Percentiles rank a stretch among this genome's conserved stretches.
phyloP scores from a whole-genome alignment of 257 asterid species.

The Asclepias syriaca region DNA sequence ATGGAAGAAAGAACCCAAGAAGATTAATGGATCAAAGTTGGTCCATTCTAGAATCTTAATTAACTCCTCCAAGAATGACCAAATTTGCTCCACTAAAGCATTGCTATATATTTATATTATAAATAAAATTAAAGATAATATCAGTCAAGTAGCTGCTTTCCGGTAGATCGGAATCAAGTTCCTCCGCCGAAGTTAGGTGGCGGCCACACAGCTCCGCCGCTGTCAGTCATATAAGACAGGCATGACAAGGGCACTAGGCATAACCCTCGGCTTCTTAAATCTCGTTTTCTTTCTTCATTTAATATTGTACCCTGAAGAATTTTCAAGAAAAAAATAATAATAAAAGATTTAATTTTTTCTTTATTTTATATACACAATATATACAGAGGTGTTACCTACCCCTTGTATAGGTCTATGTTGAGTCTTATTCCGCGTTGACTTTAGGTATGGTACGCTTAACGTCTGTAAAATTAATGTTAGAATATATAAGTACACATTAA shows the following conservation, averaged over 20 bases:
- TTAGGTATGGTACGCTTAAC: constrained; percentile 80
- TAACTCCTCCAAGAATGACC: constrained; percentile 53
- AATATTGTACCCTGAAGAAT: constrained; percentile 15
- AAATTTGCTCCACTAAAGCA: constrained; percentile 68
- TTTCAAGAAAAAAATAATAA: too few relatives aligned
- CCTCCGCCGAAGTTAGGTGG: constrained; percentile 59
- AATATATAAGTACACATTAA: too few relatives aligned
- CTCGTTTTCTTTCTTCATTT: constrained; percentile 46
- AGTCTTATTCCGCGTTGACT: constrained; percentile 54
- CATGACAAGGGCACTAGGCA: constrained; percentile 82
- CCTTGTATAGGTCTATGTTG: constrained; percentile 34
- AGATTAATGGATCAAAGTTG: constrained; percentile 81
- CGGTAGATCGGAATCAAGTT: constrained; percentile 7
- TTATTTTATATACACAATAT: too few relatives aligned
- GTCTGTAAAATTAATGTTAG: constrained; percentile 40
- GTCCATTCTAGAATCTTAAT: constrained; percentile 45
- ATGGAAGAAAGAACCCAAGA: not conserved
- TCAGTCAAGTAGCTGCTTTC: not conserved
- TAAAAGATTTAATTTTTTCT: too few relatives aligned
- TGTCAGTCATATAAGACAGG: constrained; percentile 58
- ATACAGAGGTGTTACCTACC: constrained; percentile 27
- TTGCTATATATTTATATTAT: not conserved
- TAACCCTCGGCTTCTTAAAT: constrained; percentile 66
- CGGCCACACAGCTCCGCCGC: constrained; percentile 70
- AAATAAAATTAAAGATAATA: not conserved